Evolutionary conservation across 495 filamentous ascomycete genomes (phyloP), one percentile per base, ranked within the genome.

Genomic region (Bathelium albidoporum): DNA sequence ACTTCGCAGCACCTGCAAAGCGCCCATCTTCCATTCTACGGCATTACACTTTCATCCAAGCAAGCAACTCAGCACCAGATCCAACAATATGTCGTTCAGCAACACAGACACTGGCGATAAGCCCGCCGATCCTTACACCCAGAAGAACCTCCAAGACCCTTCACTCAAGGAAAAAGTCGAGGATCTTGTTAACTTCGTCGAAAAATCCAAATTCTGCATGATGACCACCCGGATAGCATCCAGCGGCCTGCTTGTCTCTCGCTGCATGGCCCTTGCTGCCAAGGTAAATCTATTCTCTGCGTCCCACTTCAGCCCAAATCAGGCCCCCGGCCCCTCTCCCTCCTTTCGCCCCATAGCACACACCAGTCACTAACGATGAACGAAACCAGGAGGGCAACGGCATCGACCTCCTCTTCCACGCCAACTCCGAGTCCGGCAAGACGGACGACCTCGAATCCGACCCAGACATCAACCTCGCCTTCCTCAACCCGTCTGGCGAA

Each of bases 361-460:
- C 12, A 2, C 16, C 52, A 68, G 34, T 26, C 60, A 29, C 39
- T 59, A 24, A 18, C 26, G 58, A n/a, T 32, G 22, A 24, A 29
- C 24, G n/a, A 39, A 26, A 29, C 45, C 59, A 92, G 89, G 87
- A 94, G 75, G 80, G 80, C 66, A 84, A 85, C 66, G 87, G 87
- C 69, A 82, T 95, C 59, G 91, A 96, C 74, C 84, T 95, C 55
- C 81, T 95, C 75, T 96, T 97, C 83, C 87, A 94, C 78, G 90
- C 91, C 67, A 96, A 96, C 79, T 90, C 90, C 64, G 89, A 94
- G 73, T 91, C 89, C 39, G 88, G 89, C 74, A 96, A 97, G 78
- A 92, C 90, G 14, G 81, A 89, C 75, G 91, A 96, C 71, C 81
- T 97, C 18, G 75, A 80, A 55, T 75, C 77, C 20, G 87, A 96